Conservation (phyloP, 2,329 filamentous ascomycete species). For the Pseudogymnoascus sp. region DNA sequence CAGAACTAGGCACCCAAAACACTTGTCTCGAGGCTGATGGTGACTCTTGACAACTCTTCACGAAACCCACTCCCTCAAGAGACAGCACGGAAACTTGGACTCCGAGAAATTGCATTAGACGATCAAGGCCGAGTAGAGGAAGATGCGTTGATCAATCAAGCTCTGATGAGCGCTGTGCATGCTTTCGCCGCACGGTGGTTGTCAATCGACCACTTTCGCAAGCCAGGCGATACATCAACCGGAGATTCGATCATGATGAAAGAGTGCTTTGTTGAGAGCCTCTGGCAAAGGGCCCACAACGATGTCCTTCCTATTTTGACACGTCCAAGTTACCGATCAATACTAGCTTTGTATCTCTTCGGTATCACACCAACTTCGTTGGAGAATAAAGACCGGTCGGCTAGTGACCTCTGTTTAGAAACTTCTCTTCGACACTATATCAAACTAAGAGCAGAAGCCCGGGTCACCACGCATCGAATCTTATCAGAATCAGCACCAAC, state of each 20-base stretch:
- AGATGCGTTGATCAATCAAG: neutral
- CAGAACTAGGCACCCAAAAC: neutral
- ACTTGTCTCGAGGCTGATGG: slow-evolving; percentile 6
- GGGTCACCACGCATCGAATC: neutral
- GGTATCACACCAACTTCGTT: slow-evolving; percentile 4
- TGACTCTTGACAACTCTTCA: neutral
- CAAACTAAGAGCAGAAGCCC: neutral
- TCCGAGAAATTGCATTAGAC: neutral
- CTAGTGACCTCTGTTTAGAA: neutral
- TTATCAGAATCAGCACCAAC: neutral
- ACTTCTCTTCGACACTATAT: neutral
- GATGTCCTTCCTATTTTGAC: neutral
- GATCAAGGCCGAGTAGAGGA: neutral
- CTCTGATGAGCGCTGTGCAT: slow-evolving; percentile 4
- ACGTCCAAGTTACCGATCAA: slow-evolving; percentile 1
- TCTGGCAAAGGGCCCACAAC: neutral
- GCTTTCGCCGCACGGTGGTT: neutral
- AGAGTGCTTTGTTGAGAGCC: neutral
- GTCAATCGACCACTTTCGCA: neutral
- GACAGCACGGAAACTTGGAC: neutral
- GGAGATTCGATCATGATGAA: neutral
- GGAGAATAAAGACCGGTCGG: neutral
- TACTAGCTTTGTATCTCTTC: neutral
- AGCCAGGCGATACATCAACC: neutral
- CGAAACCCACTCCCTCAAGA: neutral